Conservation (phyloP, 495 filamentous ascomycete species). For the Umbilicaria muhlenbergii region DNA sequence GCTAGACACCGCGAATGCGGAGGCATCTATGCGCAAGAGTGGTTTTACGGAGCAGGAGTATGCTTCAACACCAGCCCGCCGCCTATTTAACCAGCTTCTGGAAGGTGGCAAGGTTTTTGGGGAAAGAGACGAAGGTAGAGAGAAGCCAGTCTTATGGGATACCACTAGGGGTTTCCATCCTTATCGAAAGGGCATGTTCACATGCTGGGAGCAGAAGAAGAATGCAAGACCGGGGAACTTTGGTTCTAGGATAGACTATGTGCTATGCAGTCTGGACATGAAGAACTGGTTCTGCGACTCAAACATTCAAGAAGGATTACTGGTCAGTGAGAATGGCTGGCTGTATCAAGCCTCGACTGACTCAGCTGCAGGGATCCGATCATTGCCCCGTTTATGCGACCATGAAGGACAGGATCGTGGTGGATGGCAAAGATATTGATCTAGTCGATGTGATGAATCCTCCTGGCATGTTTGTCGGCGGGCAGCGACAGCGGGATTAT, state of each 20-base stretch:
- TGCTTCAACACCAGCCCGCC: constrained; percentile 56
- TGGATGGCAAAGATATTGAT: constrained; percentile 32
- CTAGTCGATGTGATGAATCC: constrained; percentile 73
- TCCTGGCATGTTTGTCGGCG: constrained; percentile 53
- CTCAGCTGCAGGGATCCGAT: constrained; percentile 55
- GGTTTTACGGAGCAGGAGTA: constrained; percentile 50
- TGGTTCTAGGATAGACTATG: constrained; percentile 84
- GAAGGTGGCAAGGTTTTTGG: constrained; percentile 55
- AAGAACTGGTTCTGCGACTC: constrained; percentile 68
- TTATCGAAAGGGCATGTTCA: constrained; percentile 76
- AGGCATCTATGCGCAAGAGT: constrained; percentile 56
- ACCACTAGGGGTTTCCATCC: constrained; percentile 75
- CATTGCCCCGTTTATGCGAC: constrained; percentile 85
- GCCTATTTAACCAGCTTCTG: constrained; percentile 73
- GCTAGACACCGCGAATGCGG: constrained; percentile 55
- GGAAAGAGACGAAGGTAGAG: constrained; percentile 53
- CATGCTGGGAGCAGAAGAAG: constrained; percentile 79
- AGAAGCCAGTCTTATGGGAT: constrained; percentile 67
- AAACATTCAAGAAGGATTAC: constrained; percentile 90
- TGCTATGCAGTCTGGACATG: constrained; percentile 70
- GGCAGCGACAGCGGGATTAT: constrained; percentile 52
- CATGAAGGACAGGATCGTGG: constrained; percentile 45
- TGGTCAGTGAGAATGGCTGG: constrained; percentile 30
- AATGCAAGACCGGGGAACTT: constrained; percentile 84
- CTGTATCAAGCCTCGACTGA: constrained; percentile 7